phyloP scores from a whole-genome alignment of 2,329 filamentous ascomycete genomes.

The Trichoderma sp. region DNA sequence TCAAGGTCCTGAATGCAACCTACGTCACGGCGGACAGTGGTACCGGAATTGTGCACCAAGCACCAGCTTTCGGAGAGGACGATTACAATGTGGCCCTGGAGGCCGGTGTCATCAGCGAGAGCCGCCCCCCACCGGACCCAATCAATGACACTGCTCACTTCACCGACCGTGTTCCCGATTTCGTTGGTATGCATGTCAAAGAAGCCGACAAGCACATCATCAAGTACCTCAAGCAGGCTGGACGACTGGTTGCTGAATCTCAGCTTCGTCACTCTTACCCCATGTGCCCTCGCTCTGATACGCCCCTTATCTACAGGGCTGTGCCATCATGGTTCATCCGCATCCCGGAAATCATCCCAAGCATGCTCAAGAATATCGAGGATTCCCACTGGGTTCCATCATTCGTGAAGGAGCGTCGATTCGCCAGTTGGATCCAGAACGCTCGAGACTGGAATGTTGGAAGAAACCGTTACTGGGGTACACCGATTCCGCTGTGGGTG shows the following conservation, averaged over 20 bases:
- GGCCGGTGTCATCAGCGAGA: slow-evolving; percentile 72
- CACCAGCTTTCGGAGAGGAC: slow-evolving; percentile 91
- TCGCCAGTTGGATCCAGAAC: slow-evolving; percentile 86
- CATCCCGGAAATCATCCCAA: slow-evolving; percentile 75
- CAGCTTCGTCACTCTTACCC: slow-evolving; percentile 90
- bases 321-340: slow-evolving; percentile 95
- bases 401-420: slow-evolving; percentile 87
- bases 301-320: slow-evolving; percentile 85
- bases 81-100: slow-evolving; percentile 84
- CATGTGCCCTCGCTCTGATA: slow-evolving; percentile 94
- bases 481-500: slow-evolving; percentile 86
- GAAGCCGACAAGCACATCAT: slow-evolving; percentile 90
- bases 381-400: slow-evolving; percentile 87
- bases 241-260: slow-evolving; percentile 77
- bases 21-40: slow-evolving; percentile 90
- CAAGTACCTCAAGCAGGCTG: slow-evolving; percentile 75
- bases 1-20: slow-evolving; percentile 75
- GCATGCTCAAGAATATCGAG: slow-evolving; percentile 89
- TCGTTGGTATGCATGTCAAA: slow-evolving; percentile 85
- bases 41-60: slow-evolving; percentile 90
- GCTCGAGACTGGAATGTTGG: slow-evolving; percentile 96
- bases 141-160: slow-evolving; percentile 83
- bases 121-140: slow-evolving; percentile 79
- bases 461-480: slow-evolving; percentile 93
- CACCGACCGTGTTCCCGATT: slow-evolving; percentile 72